Evolutionary conservation across 306 rosid genomes (phyloP).

Genomic region (Trifolium subterraneum): DNA sequence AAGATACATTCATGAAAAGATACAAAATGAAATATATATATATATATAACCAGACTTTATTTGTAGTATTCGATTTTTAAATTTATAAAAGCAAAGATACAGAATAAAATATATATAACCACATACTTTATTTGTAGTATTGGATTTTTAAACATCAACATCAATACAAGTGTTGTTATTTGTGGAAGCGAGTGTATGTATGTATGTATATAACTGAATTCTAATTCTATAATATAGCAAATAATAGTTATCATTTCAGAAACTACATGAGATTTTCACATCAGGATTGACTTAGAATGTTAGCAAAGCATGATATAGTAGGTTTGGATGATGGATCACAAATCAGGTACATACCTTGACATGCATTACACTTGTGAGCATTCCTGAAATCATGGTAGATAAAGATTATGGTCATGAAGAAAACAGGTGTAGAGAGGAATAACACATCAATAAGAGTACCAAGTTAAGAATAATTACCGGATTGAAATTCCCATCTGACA

Average conservation of each 20-base stretch:
- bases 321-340: slow-evolving; percentile 27
- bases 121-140: slow-evolving; percentile 17
- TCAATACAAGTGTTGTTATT: not conserved
- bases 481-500: slow-evolving; percentile 67
- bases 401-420: slow-evolving; percentile 33
- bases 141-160: slow-evolving; percentile 34
- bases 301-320: slow-evolving; percentile 24
- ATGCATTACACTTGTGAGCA: slow-evolving; percentile 72
- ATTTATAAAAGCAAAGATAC: no score
- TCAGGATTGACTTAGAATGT: slow-evolving; percentile 14
- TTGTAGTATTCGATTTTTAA: no score
- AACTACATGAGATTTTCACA: not conserved
- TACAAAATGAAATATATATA: slow-evolving; percentile 5
- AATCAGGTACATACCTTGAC: slow-evolving; percentile 72
- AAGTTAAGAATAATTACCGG: slow-evolving; percentile 53
- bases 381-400: slow-evolving; percentile 60
- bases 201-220: not conserved
- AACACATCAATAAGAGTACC: not conserved
- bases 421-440: slow-evolving; percentile 23
- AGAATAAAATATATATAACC: no score
- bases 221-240: not conserved
- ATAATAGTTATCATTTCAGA: slow-evolving; percentile 20
- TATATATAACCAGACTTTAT: no score
- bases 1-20: slow-evolving; percentile 20
- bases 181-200: not conserved